Conservation (phyloP, 768 basidiomycete genomes). For the Baorangia bicolor region DNA sequence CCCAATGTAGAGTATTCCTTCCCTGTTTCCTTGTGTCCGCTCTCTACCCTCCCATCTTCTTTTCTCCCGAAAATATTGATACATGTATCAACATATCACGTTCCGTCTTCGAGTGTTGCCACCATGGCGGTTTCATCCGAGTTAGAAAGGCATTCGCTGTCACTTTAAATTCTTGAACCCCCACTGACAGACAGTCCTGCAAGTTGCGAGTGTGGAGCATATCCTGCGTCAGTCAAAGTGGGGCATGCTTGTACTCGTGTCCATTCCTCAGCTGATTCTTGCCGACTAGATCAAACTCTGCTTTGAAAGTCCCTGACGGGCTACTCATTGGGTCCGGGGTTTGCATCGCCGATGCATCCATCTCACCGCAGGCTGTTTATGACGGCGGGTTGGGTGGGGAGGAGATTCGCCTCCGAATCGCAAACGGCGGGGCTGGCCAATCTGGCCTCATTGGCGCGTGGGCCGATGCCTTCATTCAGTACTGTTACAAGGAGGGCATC, state of each 20-base stretch:
- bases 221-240: conserved; percentile 5
- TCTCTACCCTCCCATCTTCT: too few relatives aligned
- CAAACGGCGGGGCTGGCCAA: conserved; percentile 53
- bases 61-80: too few relatives aligned
- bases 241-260: background rate
- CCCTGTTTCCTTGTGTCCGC: too few relatives aligned
- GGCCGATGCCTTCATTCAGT: conserved; percentile 47
- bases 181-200: background rate
- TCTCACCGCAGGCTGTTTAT: conserved; percentile 34
- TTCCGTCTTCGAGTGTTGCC: too few relatives aligned
- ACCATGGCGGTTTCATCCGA: too few relatives aligned
- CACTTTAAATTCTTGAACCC: background rate
- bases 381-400: conserved; percentile 38
- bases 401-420: conserved; percentile 43
- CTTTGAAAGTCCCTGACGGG: conserved; percentile 1
- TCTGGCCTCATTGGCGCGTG: conserved; percentile 47
- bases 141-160: background rate
- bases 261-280: background rate
- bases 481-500: conserved; percentile 12
- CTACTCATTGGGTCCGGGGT: conserved; percentile 2
- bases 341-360: background rate
- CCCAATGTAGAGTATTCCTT: too few relatives aligned
- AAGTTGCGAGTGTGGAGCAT: background rate
- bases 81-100: too few relatives aligned
- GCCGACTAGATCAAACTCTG: background rate